These are phyloP conservation scores for Hevea brasiliensis DNA, from an alignment of 345 rosid species.

Conservation along the genomic window DNA sequence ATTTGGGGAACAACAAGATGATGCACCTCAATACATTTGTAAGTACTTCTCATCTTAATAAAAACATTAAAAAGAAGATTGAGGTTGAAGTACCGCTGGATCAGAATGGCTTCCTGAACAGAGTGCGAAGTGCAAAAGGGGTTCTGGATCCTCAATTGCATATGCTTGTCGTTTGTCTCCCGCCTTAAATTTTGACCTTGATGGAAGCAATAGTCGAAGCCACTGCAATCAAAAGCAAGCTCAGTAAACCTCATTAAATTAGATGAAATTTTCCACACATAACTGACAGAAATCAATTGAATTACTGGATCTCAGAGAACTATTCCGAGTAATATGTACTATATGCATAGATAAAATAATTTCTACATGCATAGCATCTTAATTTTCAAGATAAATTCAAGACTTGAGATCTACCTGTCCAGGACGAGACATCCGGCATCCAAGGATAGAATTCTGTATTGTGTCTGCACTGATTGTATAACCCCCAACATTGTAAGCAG, in stretches of 20 bases:
- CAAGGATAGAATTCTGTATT: constrained; percentile 67
- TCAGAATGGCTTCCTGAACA: constrained; percentile 93
- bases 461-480: constrained; percentile 86
- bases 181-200: constrained; percentile 66
- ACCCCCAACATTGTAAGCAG: constrained; percentile 94
- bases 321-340: not conserved
- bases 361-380: not conserved
- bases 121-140: constrained; percentile 80
- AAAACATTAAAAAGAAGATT: not conserved
- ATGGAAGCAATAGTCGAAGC: constrained; percentile 68
- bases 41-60: too few species aligned
- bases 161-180: constrained; percentile 72
- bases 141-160: constrained; percentile 62
- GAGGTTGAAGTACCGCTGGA: constrained; percentile 70
- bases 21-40: too few species aligned
- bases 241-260: constrained; percentile 13
- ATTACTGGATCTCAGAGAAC: not conserved
- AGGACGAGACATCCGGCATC: constrained; percentile 90
- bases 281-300: not conserved
- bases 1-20: too few species aligned
- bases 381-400: constrained; percentile 9
- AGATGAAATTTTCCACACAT: not conserved
- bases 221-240: constrained; percentile 54
- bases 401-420: constrained; percentile 65
- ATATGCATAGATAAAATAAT: not conserved